Percentiles rank a stretch among this genome's conserved stretches.
Evolutionary conservation across 352 stramenopile species (phyloP).

Genomic region (Globisporangium mamillatum): DNA sequence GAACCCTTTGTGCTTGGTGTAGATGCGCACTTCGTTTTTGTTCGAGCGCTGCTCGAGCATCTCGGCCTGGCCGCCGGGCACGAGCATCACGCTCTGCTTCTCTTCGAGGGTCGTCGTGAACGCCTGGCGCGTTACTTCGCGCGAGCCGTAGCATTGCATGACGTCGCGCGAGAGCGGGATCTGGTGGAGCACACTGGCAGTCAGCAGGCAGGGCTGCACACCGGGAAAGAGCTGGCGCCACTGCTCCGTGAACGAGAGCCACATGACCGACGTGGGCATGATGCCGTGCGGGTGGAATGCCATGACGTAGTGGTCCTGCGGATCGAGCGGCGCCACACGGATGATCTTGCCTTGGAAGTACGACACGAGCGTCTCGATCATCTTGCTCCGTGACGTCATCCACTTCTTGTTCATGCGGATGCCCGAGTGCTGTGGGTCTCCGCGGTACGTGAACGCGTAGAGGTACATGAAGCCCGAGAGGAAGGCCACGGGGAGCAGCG

Average conservation of each 20-base stretch:
- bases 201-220: conserved; percentile 65
- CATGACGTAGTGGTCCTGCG: conserved; percentile 64
- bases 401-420: conserved; percentile 44
- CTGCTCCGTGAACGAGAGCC: conserved; percentile 71
- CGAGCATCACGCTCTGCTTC: conserved; percentile 67
- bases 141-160: conserved; percentile 70
- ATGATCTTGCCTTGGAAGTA: conserved; percentile 76
- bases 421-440: conserved; percentile 61
- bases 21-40: conserved; percentile 62
- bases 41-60: conserved; percentile 72
- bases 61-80: conserved; percentile 78
- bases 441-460: conserved; percentile 67
- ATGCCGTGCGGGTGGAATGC: conserved; percentile 82
- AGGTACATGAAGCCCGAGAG: conserved; percentile 57
- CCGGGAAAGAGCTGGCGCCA: conserved; percentile 68
- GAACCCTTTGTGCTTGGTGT: conserved; percentile 79
- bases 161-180: conserved; percentile 72
- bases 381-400: conserved; percentile 33
- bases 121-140: conserved; percentile 67
- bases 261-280: conserved; percentile 70
- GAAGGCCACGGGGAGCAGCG: conserved; percentile 34
- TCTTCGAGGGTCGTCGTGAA: conserved; percentile 50
- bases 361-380: conserved; percentile 53
- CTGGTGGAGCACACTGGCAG: conserved; percentile 77
- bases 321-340: conserved; percentile 48